Evolutionary conservation across 2,329 filamentous ascomycete genomes (phyloP).

Genomic region (Helminthosporium solani): DNA sequence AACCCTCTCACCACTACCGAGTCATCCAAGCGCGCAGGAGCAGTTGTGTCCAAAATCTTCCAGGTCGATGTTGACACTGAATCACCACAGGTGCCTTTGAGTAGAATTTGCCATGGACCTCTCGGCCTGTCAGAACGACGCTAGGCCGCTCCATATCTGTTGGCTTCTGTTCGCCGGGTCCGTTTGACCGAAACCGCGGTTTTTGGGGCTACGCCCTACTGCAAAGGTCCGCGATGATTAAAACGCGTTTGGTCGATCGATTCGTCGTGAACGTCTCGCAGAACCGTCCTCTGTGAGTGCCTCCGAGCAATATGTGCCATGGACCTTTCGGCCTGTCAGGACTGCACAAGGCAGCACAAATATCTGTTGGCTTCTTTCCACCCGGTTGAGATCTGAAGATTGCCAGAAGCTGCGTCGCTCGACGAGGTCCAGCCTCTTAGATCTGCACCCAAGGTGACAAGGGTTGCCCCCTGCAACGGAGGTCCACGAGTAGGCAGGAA

Average conservation of each 20-base stretch:
- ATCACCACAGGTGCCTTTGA: no score
- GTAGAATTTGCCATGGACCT: no score
- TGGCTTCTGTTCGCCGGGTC: no score
- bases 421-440: constrained; percentile 26
- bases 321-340: constrained; percentile 34
- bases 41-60: no score
- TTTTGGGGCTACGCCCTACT: no score
- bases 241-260: not conserved
- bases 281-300: constrained; percentile 21
- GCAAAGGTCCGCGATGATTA: not conserved
- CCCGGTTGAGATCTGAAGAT: constrained; percentile 21
- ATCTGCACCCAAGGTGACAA: constrained; percentile 11
- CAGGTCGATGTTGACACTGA: no score
- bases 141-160: no score
- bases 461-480: not conserved
- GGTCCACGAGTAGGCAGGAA: not conserved
- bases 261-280: not conserved
- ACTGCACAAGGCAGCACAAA: constrained; percentile 18
- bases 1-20: no score
- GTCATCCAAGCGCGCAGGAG: no score
- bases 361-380: constrained; percentile 39
- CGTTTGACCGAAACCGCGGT: no score
- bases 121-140: no score
- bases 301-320: constrained; percentile 34
- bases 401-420: constrained; percentile 21